Evolutionary conservation across 2,329 filamentous ascomycete species (phyloP).

Genomic region (Exophiala xenobiotica): DNA sequence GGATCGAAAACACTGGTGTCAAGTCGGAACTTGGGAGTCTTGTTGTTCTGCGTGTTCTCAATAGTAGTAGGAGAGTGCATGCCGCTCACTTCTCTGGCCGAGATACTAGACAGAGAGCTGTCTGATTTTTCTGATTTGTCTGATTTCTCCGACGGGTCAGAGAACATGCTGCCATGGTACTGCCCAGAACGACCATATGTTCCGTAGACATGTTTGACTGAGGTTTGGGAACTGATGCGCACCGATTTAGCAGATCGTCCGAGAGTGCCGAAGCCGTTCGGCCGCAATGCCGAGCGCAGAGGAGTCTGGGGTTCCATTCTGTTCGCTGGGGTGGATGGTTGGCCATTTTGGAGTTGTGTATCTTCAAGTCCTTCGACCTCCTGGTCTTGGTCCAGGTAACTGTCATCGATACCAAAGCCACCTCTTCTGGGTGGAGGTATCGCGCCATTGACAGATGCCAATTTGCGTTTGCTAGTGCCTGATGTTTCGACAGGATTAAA

Average conservation of each 20-base stretch:
- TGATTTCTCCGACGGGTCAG: conserved; percentile 6
- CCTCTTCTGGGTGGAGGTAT: conserved; percentile 19
- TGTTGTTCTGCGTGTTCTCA: conserved; percentile 19
- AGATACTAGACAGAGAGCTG: conserved; percentile 9
- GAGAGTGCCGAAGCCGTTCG: conserved; percentile 7
- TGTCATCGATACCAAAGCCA: conserved; percentile 27
- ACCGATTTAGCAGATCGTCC: conserved; percentile 24
- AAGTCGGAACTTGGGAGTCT: conserved; percentile 15
- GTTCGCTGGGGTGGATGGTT: conserved; percentile 17
- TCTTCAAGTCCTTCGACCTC: conserved; percentile 22
- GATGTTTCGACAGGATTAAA: conserved; percentile 17
- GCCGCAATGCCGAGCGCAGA: conserved; percentile 21
- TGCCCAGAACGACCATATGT: conserved; percentile 23
- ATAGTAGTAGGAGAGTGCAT: conserved; percentile 20
- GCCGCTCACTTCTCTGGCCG: conserved; percentile 7
- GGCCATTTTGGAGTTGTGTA: conserved; percentile 2
- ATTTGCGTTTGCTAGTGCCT: conserved; percentile 25
- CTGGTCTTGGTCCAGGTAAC: conserved; percentile 20
- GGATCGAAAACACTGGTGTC: conserved; percentile 19
- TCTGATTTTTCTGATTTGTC: conserved; percentile 4
- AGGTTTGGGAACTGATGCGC: conserved; percentile 18
- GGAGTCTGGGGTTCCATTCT: conserved; percentile 15
- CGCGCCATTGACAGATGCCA: conserved; percentile 17
- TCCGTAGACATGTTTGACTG: conserved; percentile 23
- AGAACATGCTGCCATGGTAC: conserved; percentile 25